Percentiles rank a stretch among this genome's conserved stretches.
phyloP scores from a whole-genome alignment of 805 yeast species.

The Hanseniaspora pseudoguilliermondii region DNA sequence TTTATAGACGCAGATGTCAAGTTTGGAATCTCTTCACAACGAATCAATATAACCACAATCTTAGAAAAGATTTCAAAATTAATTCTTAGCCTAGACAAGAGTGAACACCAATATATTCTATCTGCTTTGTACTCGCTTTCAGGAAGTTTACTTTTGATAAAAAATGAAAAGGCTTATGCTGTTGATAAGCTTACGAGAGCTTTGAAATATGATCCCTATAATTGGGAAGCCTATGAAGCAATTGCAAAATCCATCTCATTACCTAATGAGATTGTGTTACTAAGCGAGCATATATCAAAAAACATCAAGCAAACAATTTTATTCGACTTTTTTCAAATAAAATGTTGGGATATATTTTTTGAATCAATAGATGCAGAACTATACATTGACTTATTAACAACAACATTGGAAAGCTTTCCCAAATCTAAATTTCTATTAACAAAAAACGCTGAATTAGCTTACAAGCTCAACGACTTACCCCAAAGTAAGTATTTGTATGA shows the following conservation, averaged over 20 bases:
- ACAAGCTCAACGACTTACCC: slow-evolving; percentile 73
- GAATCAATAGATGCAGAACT: slow-evolving; percentile 42
- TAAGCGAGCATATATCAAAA: slow-evolving; percentile 28
- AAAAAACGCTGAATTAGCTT: slow-evolving; percentile 70
- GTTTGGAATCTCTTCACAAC: slow-evolving; percentile 51
- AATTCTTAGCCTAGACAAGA: slow-evolving; percentile 12
- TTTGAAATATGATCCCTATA: slow-evolving; percentile 57
- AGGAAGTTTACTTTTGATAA: slow-evolving; percentile 51
- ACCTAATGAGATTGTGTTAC: slow-evolving; percentile 45
- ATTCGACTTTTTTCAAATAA: slow-evolving; percentile 50
- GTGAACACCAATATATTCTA: slow-evolving; percentile 12
- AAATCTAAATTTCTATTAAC: slow-evolving; percentile 58
- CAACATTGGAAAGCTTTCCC: slow-evolving; percentile 49
- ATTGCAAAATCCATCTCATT: slow-evolving; percentile 47
- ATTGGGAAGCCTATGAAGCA: slow-evolving; percentile 93
- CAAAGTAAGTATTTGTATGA: slow-evolving; percentile 74
- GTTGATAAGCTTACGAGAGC: slow-evolving; percentile 49
- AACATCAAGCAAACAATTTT: slow-evolving; percentile 25
- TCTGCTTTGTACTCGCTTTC: slow-evolving; percentile 58
- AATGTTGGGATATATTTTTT: slow-evolving; percentile 63
- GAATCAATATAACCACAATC: slow-evolving; percentile 25
- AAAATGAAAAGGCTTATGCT: slow-evolving; percentile 50
- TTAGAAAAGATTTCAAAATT: slow-evolving; percentile 31
- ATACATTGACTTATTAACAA: slow-evolving; percentile 37
- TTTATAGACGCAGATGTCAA: slow-evolving; percentile 14